phyloP scores from a whole-genome alignment of 106 monocot species.

The Gastrodia elata region DNA sequence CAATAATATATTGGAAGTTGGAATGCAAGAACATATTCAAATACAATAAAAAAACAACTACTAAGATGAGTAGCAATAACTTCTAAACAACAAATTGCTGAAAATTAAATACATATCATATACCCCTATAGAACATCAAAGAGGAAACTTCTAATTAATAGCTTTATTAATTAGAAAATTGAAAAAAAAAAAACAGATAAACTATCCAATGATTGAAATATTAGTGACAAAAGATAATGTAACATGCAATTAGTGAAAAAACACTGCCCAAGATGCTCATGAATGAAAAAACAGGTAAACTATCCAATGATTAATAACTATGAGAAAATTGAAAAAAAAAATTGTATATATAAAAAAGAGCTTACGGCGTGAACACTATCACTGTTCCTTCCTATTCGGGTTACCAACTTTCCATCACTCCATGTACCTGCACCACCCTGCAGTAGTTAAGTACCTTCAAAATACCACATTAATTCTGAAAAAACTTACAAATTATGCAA shows the following conservation, averaged over 20 bases:
- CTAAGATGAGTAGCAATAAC: neutral
- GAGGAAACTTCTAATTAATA: neutral
- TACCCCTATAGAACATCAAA: neutral
- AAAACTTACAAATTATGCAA: constrained; percentile 1
- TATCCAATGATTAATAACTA: neutral
- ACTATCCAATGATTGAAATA: no score
- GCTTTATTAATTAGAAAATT: neutral
- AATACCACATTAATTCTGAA: constrained; percentile 8
- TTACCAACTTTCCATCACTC: constrained; percentile 98
- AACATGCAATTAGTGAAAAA: neutral
- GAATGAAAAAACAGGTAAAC: neutral
- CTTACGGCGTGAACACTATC: constrained; percentile 92
- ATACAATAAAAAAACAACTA: neutral
- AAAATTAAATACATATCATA: neutral
- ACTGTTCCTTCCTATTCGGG: constrained; percentile 94
- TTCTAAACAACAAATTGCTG: neutral
- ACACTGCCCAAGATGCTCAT: neutral
- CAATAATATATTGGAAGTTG: neutral
- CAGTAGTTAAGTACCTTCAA: constrained; percentile 63
- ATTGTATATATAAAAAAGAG: neutral
- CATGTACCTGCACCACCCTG: constrained; percentile 99
- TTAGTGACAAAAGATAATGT: neutral
- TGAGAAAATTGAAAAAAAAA: no score
- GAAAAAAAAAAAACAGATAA: neutral
- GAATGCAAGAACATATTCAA: neutral